phyloP scores from a whole-genome alignment of 2,329 filamentous ascomycete genomes.

The Diplodia scrobiculata region DNA sequence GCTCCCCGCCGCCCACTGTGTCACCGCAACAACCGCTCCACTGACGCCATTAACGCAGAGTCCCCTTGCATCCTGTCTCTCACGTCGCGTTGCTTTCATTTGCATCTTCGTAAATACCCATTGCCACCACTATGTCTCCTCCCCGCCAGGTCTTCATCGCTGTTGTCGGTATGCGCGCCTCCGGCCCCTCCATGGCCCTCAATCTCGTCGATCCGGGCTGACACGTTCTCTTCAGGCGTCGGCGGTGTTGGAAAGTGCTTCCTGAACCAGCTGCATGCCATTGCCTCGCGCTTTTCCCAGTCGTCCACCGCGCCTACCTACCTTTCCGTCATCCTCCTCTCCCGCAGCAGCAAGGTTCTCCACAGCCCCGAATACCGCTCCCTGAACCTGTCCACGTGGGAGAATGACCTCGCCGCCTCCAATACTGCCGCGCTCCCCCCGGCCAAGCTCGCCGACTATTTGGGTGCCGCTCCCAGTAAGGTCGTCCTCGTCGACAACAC shows the following conservation, averaged over 20 bases:
- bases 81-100: background rate
- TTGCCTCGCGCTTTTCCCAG: conserved; percentile 62
- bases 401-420: conserved; percentile 64
- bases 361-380: conserved; percentile 72
- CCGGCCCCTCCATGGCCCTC: background rate
- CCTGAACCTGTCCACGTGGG: conserved; percentile 63
- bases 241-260: conserved; percentile 93
- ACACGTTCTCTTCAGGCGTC: conserved; percentile 61
- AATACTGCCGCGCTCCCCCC: conserved; percentile 66
- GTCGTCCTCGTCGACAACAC: conserved; percentile 94
- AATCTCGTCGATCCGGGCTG: background rate
- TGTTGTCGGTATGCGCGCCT: conserved; percentile 47
- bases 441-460: conserved; percentile 72
- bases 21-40: conserved; percentile 18
- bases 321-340: conserved; percentile 79
- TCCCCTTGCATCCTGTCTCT: conserved; percentile 3
- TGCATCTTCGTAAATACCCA: background rate
- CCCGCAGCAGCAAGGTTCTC: conserved; percentile 80
- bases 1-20: conserved; percentile 7
- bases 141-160: conserved; percentile 52
- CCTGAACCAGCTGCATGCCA: conserved; percentile 73
- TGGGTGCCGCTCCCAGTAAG: conserved; percentile 74
- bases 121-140: conserved; percentile 43
- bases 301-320: conserved; percentile 62
- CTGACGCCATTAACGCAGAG: conserved; percentile 25